Percentiles rank a stretch among this genome's conserved stretches.
Conservation (phyloP, 306 rosid species). For the Quercus aquifolioides region DNA sequence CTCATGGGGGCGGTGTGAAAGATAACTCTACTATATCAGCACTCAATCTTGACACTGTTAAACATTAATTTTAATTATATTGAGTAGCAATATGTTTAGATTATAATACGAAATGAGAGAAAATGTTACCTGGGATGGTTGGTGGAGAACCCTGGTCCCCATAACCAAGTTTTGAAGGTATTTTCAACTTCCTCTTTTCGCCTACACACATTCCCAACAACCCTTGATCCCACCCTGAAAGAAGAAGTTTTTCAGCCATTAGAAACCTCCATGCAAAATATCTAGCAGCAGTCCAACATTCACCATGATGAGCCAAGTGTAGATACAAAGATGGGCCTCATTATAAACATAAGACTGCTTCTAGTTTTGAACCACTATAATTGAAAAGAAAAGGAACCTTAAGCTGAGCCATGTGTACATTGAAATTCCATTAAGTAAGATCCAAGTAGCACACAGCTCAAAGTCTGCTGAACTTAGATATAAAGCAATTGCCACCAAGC, state of each 20-base stretch:
- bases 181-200: slow-evolving; percentile 95
- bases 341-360: neutral
- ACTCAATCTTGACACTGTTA: neutral
- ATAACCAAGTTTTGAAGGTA: slow-evolving; percentile 91
- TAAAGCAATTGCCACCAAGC: neutral
- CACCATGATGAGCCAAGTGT: neutral
- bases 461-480: neutral
- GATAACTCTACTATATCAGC: neutral
- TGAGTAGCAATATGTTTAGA: slow-evolving; percentile 1
- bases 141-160: slow-evolving; percentile 95
- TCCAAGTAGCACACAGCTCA: neutral
- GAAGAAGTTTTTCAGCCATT: neutral
- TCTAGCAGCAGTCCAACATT: neutral
- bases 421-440: neutral
- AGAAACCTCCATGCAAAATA: neutral
- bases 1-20: too few relatives aligned
- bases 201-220: slow-evolving; percentile 89
- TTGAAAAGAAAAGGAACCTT: neutral
- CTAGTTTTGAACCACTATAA: neutral
- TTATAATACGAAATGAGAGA: neutral
- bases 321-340: neutral
- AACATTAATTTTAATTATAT: neutral
- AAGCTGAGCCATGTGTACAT: neutral
- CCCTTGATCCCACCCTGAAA: slow-evolving; percentile 98
- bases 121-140: slow-evolving; percentile 72